phyloP scores from a whole-genome alignment of 2,329 filamentous ascomycete species.

The Diplodia mutila region DNA sequence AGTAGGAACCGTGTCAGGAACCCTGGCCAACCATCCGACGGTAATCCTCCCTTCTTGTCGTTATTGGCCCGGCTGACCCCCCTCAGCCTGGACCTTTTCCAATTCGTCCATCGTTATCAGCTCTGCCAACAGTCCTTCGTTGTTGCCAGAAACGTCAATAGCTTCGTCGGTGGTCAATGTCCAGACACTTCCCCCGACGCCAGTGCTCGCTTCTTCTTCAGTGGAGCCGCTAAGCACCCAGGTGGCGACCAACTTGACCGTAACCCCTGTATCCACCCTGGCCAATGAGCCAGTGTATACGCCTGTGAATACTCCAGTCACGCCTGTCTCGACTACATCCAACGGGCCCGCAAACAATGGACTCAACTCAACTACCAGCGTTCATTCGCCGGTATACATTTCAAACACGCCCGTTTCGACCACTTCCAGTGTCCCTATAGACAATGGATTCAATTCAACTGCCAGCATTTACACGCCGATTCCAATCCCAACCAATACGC shows the following conservation, averaged over 20 bases:
- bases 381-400: background rate
- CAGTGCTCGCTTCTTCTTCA: background rate
- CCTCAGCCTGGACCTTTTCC: background rate
- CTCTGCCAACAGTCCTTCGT: background rate
- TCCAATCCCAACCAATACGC: too few species aligned
- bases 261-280: background rate
- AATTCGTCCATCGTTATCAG: constrained; percentile 12
- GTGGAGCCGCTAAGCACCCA: background rate
- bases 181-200: background rate
- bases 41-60: background rate
- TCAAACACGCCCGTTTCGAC: background rate
- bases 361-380: too few species aligned
- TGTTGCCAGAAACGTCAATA: background rate
- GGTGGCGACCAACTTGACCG: background rate
- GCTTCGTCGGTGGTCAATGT: background rate
- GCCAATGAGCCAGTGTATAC: background rate
- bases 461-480: background rate
- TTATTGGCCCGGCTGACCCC: background rate
- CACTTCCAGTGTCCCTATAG: background rate
- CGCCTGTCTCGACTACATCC: too few species aligned
- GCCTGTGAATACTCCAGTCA: background rate
- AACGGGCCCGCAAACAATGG: too few species aligned
- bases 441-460: background rate
- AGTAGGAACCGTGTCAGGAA: constrained; percentile 14
- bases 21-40: background rate